Evolutionary conservation across 208 protist genomes (phyloP), one percentile per base, ranked within the genome.

Genomic region (Trypanosoma boissoni): DNA sequence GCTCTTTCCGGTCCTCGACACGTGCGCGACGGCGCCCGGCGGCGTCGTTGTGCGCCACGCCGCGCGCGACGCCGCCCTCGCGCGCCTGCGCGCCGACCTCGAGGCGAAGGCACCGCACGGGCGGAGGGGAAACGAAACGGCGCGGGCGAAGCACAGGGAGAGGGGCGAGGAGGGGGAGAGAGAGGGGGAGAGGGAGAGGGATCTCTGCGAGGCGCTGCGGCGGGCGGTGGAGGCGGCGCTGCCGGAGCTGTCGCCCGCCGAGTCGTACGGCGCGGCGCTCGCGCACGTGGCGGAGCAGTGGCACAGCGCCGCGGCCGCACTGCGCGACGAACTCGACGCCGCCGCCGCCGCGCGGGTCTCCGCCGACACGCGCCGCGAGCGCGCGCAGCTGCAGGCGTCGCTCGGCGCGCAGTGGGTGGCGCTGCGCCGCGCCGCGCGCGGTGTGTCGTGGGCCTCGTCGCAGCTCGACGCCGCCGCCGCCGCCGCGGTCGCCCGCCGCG

Each of bases 1-100:
- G 57, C 62, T 86, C 10, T 81, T 82, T 71, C 79, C 83, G 8
- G 78, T 72, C 1, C 50, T 91, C 42, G 48, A 54, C 6, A 59
- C 34, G 10, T 78, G 71, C 53, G 55, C 61, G n/a, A 36, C 86
- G 2, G 43, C 84, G 27, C 68, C 68, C 1, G 68, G 76, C 45
- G 43, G 45, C 21, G 62, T 82, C 5, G 39, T 83, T 37, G 16
- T 90, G 20, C 76, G 66, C 27, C 32, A 64, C 20, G 64, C 65
- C 1, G 69, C 72, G 10, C 43, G 69, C 46, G 68, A 61, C 32
- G 58, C 43, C 20, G 48, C 82, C n/a, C 64, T 45, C 53, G 34
- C 52, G 12, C 67, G 50, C 0, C 57, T 90, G 27, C 44, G 29
- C 6, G 34, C 50, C 23, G 72, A 70, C 16, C 64, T 73, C 41